Evolutionary conservation across 2,329 filamentous ascomycete genomes (phyloP).

Genomic region (Fusarium sp.): DNA sequence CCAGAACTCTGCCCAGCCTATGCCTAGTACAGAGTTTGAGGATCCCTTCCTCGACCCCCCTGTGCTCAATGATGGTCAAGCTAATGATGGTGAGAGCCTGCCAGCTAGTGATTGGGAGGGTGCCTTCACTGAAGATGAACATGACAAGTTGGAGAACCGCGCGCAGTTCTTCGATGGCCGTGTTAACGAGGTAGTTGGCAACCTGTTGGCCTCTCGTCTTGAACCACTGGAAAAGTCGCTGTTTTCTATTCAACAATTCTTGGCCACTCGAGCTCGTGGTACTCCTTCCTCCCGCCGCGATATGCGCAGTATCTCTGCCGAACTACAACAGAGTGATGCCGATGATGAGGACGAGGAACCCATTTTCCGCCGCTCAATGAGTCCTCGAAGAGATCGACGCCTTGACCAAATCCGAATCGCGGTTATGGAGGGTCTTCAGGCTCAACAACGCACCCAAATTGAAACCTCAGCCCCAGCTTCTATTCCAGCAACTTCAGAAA

Average conservation of each 20-base stretch:
- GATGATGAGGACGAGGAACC: conserved; percentile 91
- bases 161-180: conserved; percentile 91
- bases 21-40: conserved; percentile 66
- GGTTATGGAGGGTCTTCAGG: conserved; percentile 77
- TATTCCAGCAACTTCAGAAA: conserved; percentile 16
- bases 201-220: conserved; percentile 78
- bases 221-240: conserved; percentile 85
- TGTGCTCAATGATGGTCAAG: conserved; percentile 61
- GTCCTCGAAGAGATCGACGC: conserved; percentile 80
- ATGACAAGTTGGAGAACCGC: conserved; percentile 82
- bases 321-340: conserved; percentile 84
- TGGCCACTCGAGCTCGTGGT: conserved; percentile 68
- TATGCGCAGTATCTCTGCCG: conserved; percentile 75
- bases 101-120: conserved; percentile 93
- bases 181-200: conserved; percentile 86
- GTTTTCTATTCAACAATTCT: conserved; percentile 76
- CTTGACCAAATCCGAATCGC: conserved; percentile 83
- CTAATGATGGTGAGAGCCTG: conserved; percentile 63
- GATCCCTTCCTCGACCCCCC: conserved; percentile 70
- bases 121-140: conserved; percentile 82
- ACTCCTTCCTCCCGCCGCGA: conserved; percentile 67
- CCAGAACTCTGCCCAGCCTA: conserved; percentile 59
- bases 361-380: conserved; percentile 73
- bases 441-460: conserved; percentile 60
- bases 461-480: conserved; percentile 44